Percentiles rank a stretch among this genome's conserved stretches.
These are phyloP conservation scores for Apiospora sp. DNA, from an alignment of 2,329 filamentous ascomycete species.

Conservation along the genomic window DNA sequence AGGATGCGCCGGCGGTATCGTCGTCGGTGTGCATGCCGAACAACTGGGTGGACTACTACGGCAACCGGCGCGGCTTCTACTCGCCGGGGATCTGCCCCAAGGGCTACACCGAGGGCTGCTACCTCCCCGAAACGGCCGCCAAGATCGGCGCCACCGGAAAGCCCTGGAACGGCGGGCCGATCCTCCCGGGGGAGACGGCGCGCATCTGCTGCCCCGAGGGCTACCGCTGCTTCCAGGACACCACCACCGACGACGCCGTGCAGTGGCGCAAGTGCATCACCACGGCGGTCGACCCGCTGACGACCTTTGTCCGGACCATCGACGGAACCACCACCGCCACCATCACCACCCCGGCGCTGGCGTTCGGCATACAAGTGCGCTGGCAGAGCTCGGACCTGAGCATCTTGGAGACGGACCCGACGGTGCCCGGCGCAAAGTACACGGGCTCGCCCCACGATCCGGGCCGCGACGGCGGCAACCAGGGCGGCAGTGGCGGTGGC, in stretches of 20 bases:
- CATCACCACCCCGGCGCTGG: conserved; percentile 19
- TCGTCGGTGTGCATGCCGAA: conserved; percentile 21
- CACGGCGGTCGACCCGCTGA: neutral
- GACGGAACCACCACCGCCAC: neutral
- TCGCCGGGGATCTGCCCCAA: conserved; percentile 18
- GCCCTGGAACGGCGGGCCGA: conserved; percentile 2
- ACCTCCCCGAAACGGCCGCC: neutral
- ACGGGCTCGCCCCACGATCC: conserved; percentile 6
- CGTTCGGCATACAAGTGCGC: conserved; percentile 34
- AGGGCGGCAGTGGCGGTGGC: neutral
- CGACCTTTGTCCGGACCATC: neutral
- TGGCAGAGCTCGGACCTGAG: conserved; percentile 33
- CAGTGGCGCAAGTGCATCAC: conserved; percentile 19
- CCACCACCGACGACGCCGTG: neutral
- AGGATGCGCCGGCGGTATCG: neutral
- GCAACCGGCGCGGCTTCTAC: conserved; percentile 15
- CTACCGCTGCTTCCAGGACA: neutral
- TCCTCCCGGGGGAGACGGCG: conserved; percentile 19
- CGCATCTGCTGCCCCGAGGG: conserved; percentile 18
- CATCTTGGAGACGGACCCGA: conserved; percentile 33
- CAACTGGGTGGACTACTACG: conserved; percentile 21
- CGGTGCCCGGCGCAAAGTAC: conserved; percentile 31
- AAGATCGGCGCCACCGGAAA: neutral
- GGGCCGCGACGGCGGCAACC: no score
- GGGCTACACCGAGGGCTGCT: conserved; percentile 21